Percentiles rank a stretch among this genome's conserved stretches.
These are phyloP conservation scores for Erysimum cheiri DNA, from an alignment of 441 rosid genomes.

Conservation along the genomic window DNA sequence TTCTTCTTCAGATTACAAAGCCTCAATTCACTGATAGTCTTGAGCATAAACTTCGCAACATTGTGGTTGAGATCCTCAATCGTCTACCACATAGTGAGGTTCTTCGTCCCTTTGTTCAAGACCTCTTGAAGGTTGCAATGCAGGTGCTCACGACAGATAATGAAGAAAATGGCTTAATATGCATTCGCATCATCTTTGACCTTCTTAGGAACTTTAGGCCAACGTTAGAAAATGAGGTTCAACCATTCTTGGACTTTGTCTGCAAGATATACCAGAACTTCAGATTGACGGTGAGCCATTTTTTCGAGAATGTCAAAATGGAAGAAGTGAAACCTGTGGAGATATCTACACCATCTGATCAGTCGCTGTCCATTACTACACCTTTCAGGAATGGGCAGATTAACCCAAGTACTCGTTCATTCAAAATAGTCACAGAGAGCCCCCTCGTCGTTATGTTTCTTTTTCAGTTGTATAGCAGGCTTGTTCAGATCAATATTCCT, in stretches of 20 bases:
- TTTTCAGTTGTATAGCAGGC: conserved; percentile 90
- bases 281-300: conserved; percentile 81
- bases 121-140: conserved; percentile 97
- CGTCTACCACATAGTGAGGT: conserved; percentile 98
- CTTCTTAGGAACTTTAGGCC: conserved; percentile 95
- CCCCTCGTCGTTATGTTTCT: conserved; percentile 99
- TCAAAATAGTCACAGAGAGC: conserved; percentile 96
- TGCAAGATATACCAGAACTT: conserved; percentile 96
- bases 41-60: conserved; percentile 92
- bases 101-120: conserved; percentile 98
- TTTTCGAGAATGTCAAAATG: conserved; percentile 71
- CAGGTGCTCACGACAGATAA: conserved; percentile 93
- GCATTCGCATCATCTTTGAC: conserved; percentile 95
- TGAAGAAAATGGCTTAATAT: conserved; percentile 94
- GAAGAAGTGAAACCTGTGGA: conserved; percentile 88
- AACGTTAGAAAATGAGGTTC: conserved; percentile 88
- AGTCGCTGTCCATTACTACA: conserved; percentile 58
- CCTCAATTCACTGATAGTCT: conserved; percentile 84
- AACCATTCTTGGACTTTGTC: conserved; percentile 94
- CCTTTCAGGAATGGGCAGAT: conserved; percentile 73
- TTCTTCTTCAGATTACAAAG: conserved; percentile 84
- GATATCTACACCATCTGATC: conserved; percentile 66
- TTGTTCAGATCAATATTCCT: conserved; percentile 96
- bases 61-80: conserved; percentile 90
- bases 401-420: conserved; percentile 91